Conservation (phyloP, 257 asterid species). For the Thymus mandschuricus region DNA sequence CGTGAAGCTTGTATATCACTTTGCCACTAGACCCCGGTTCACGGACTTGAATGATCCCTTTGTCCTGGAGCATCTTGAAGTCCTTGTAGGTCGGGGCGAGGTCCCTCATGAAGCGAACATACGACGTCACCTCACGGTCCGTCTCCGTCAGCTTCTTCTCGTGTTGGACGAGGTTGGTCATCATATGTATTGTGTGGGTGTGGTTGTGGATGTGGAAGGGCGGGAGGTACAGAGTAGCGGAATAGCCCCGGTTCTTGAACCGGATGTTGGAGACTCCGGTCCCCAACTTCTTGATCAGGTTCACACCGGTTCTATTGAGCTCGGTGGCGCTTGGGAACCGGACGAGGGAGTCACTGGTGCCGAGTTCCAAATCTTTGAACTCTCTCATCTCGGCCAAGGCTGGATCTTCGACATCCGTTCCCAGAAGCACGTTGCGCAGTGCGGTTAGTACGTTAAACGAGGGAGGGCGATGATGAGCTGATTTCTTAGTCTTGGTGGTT, state of each 20-base stretch:
- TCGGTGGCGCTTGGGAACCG: constrained; percentile 21
- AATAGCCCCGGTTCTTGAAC: background rate
- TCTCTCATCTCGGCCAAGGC: background rate
- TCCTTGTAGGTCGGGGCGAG: constrained; percentile 1
- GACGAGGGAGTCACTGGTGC: background rate
- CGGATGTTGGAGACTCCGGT: constrained; percentile 2
- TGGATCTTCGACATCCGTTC: background rate
- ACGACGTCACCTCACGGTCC: background rate
- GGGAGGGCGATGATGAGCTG: background rate
- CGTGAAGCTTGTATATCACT: too few species aligned
- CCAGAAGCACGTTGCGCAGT: background rate
- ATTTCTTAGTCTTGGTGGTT: too few species aligned
- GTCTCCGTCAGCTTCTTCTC: background rate
- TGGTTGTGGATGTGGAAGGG: background rate
- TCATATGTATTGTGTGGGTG: background rate
- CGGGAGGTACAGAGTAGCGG: background rate
- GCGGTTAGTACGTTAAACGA: background rate
- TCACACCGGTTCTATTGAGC: background rate
- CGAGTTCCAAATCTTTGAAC: background rate
- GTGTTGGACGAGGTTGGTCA: background rate
- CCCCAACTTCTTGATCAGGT: background rate
- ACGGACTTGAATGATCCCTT: background rate
- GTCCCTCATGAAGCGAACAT: constrained; percentile 16
- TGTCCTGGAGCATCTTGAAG: background rate
- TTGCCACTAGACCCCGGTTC: too few species aligned